Conservation (phyloP, 2,329 filamentous ascomycete species). For the Penicillium sp. region DNA sequence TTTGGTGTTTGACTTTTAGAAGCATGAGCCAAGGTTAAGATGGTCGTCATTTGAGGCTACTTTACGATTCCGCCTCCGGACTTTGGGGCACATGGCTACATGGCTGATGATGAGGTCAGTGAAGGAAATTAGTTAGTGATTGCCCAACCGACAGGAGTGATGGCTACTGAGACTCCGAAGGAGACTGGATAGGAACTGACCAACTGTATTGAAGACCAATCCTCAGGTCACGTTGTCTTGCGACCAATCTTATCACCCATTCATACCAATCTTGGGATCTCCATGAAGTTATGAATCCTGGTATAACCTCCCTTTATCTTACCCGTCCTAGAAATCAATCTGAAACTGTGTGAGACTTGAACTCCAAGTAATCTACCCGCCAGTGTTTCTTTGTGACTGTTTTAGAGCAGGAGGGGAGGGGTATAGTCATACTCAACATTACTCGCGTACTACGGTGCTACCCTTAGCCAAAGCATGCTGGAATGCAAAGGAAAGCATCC, state of each 20-base stretch:
- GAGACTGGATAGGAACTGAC: not conserved
- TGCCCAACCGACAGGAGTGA: slow-evolving; percentile 1
- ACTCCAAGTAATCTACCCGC: too few relatives aligned
- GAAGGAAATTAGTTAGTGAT: not conserved
- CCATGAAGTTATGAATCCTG: not conserved
- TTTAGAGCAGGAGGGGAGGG: not conserved
- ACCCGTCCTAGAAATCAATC: not conserved
- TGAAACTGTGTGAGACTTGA: not conserved
- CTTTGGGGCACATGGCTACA: not conserved
- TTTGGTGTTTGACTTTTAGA: not conserved
- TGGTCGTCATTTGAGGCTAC: not conserved
- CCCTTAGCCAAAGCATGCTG: not conserved
- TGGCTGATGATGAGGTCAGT: slow-evolving; percentile 1
- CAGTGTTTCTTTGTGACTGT: not conserved
- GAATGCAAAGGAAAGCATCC: not conserved
- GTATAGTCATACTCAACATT: not conserved
- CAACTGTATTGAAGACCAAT: not conserved
- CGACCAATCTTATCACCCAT: not conserved
- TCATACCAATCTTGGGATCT: not conserved
- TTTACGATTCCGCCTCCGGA: not conserved
- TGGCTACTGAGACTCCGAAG: not conserved
- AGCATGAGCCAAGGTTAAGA: too few relatives aligned
- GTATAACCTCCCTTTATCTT: not conserved
- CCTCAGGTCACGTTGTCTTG: not conserved
- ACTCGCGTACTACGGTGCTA: not conserved